Evolutionary conservation across 768 basidiomycete species (phyloP), one percentile per base, ranked within the genome.

Genomic region (Macrolepiota dolichaula): DNA sequence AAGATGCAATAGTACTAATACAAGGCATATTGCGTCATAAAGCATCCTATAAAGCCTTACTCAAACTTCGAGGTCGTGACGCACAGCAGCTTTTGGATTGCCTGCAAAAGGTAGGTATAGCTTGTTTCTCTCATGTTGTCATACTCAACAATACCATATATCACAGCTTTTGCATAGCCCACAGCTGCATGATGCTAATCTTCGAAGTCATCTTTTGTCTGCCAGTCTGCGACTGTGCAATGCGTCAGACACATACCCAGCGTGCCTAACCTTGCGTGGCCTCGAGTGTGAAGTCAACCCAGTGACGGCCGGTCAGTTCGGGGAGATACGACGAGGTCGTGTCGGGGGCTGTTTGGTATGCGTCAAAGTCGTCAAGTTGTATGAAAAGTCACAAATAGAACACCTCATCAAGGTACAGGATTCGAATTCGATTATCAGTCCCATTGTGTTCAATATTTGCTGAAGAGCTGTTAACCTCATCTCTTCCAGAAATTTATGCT

Each of bases 311-410:
- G 42, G 42, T 44, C 42, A 19, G 15, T 74, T 72, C 53, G 67
- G 70, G 6, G 73, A 74, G n/a, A 67, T 74, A 13, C 71, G 68
- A 64, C 70, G 55, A 56, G 70, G 69, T 2, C 5, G 37, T 19
- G 65, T 66, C 47, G 56, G 62, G 0, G 68, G 65, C 7, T 60
- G 64, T 35, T n/a, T 51, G 2, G 68, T 73, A 0, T 71, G 69
- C 51, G 35, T 72, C 32, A 73, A 73, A 50, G 59, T 70, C 4
- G 57, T 71, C 24, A 70, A 63, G 40, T 55, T 70, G 32, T 73
- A 70, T 29, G 60, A 68, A 59, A 60, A 22, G 22, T 67, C 67
- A 9, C 64, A 66, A 35, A 61, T 53, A 35, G 50, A 62, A 12
- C 55, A 62, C 15, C 55, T 68, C 24, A 35, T 70, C 22, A 71